Percentiles rank a stretch among this genome's conserved stretches.
phyloP scores from a whole-genome alignment of 129 eudicot genomes.

The sunflower (Helianthus annuus) region HanXRQr2.0-SUNRISE NC_035444.2:8994849-8995348 shows the following conservation, averaged over 20 bases:
- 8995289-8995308: constrained; percentile 74
- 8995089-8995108: neutral
- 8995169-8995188: constrained; percentile 60
- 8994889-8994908: constrained; percentile 61
- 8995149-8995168: constrained; percentile 59
- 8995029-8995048: constrained; percentile 17
- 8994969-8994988: constrained; percentile 13
- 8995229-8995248: constrained; percentile 75
- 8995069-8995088: neutral
- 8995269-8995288: constrained; percentile 75
- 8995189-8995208: constrained; percentile 69
- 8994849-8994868: constrained; percentile 86
- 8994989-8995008: constrained; percentile 12
- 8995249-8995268: constrained; percentile 66
- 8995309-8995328: neutral
- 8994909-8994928: constrained; percentile 73
- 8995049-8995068: neutral
- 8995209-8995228: constrained; percentile 71
- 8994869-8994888: constrained; percentile 83
- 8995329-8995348: too few relatives aligned
- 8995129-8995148: neutral
- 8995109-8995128: neutral
- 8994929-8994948: constrained; percentile 92
- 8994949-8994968: constrained; percentile 13
- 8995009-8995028: constrained; percentile 11